A percentile compares a stretch with the other conserved stretches of the same genome.
Evolutionary conservation across 257 asterid species (phyloP).

Genomic region (Salvia hispanica): DNA sequence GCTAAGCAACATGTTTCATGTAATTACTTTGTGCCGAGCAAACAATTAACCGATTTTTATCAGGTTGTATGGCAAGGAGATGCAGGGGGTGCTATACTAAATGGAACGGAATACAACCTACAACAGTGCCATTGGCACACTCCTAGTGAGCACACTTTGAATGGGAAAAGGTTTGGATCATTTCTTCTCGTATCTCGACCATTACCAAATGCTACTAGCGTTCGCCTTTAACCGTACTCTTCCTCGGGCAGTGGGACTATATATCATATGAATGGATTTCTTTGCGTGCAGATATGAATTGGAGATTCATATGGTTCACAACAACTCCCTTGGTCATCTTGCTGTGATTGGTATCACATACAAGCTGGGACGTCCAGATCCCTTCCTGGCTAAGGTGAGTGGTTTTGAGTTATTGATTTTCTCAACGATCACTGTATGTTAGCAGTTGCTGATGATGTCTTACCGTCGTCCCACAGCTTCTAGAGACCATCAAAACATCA

Average conservation of each 20-base stretch:
- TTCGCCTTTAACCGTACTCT: too few species aligned
- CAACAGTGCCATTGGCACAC: slow-evolving; percentile 78
- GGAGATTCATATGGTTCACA: slow-evolving; percentile 84
- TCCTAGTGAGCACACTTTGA: slow-evolving; percentile 75
- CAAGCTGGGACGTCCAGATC: slow-evolving; percentile 56
- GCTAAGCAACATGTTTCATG: not conserved
- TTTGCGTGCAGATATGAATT: slow-evolving; percentile 41
- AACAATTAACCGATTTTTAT: not conserved
- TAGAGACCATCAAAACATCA: slow-evolving; percentile 23
- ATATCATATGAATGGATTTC: not conserved
- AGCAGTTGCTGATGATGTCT: not conserved
- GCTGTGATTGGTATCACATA: slow-evolving; percentile 65
- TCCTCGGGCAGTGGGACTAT: not conserved
- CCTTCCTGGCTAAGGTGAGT: slow-evolving; percentile 53
- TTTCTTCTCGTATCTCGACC: not conserved
- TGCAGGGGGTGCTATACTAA: slow-evolving; percentile 55
- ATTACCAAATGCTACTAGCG: not conserved
- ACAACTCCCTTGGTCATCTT: slow-evolving; percentile 36
- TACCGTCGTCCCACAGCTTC: slow-evolving; percentile 35
- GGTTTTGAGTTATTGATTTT: not conserved
- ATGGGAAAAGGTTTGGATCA: slow-evolving; percentile 49
- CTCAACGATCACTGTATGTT: not conserved
- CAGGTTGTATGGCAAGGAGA: slow-evolving; percentile 69
- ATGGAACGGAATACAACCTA: slow-evolving; percentile 46
- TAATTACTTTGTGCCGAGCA: not conserved